These are phyloP conservation scores for Taphrina populina DNA, from an alignment of 1,139 yeast genomes.

Conservation along the genomic window DNA sequence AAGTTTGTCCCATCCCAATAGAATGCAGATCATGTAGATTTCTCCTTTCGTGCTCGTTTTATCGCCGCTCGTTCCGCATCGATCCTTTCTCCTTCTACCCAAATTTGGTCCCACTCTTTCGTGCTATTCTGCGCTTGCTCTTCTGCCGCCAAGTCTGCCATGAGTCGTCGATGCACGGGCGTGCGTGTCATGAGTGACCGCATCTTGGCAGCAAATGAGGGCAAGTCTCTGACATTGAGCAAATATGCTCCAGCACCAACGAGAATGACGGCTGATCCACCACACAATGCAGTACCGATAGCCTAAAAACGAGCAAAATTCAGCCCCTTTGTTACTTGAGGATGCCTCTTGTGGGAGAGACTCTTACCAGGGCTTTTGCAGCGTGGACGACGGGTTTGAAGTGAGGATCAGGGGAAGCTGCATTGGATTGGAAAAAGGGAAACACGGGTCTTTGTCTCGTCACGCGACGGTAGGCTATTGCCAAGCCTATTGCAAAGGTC, in stretches of 20 bases:
- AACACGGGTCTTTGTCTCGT: slow-evolving; percentile 8
- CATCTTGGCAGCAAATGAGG: slow-evolving; percentile 21
- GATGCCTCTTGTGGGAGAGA: background rate
- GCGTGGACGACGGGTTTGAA: slow-evolving; percentile 32
- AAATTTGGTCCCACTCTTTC: slow-evolving; percentile 18
- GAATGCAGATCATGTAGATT: no score
- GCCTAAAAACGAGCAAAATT: background rate
- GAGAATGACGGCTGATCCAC: slow-evolving; percentile 16
- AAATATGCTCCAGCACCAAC: slow-evolving; percentile 9
- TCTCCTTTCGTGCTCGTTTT: slow-evolving; percentile 18
- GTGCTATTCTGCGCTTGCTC: background rate
- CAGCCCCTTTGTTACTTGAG: no score
- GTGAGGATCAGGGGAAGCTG: slow-evolving; percentile 10
- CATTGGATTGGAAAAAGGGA: slow-evolving; percentile 25
- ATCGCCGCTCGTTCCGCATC: slow-evolving; percentile 28
- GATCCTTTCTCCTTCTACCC: slow-evolving; percentile 27
- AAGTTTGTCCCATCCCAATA: background rate
- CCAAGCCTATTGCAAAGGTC: slow-evolving; percentile 19
- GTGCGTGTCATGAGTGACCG: slow-evolving; percentile 18
- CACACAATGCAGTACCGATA: slow-evolving; percentile 19
- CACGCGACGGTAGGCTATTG: slow-evolving; percentile 6
- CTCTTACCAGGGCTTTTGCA: slow-evolving; percentile 21
- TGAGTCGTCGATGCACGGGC: slow-evolving; percentile 4
- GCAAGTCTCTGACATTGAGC: slow-evolving; percentile 18
- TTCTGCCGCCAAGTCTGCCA: background rate